These are phyloP conservation scores for Tausonia pullulans DNA, from an alignment of 1,284 basidiomycete species.

Conservation along the genomic window DNA sequence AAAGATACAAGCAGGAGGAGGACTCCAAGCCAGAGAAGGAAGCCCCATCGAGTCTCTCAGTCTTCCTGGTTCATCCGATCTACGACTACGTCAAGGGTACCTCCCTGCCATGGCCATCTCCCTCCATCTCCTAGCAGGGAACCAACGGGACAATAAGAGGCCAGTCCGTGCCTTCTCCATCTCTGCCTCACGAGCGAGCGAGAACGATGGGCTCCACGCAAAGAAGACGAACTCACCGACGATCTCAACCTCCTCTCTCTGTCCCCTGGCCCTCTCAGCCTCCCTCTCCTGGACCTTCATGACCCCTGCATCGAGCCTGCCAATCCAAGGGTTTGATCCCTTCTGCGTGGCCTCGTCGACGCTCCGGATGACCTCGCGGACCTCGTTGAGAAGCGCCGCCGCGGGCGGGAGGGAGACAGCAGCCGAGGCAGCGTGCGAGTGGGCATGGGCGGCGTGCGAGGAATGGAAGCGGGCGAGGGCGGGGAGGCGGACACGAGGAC, in stretches of 20 bases:
- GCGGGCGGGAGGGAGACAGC: not conserved
- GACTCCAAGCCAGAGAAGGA: not conserved
- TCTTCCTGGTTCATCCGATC: too few relatives aligned
- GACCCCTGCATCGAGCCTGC: not conserved
- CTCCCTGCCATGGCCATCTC: too few relatives aligned
- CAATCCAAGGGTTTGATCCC: not conserved
- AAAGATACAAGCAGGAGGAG: not conserved
- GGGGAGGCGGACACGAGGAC: too few relatives aligned
- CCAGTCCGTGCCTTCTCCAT: too few relatives aligned
- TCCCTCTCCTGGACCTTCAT: not conserved
- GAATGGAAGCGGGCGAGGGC: too few relatives aligned
- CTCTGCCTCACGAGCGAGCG: too few relatives aligned
- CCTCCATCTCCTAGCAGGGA: too few relatives aligned
- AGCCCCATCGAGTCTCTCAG: too few relatives aligned
- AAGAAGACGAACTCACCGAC: not conserved
- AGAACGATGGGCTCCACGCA: too few relatives aligned
- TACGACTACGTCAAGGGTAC: too few relatives aligned
- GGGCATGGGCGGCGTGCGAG: too few relatives aligned
- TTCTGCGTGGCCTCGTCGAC: not conserved
- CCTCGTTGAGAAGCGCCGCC: not conserved
- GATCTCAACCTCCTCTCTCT: slow-evolving; percentile 3
- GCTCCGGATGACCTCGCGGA: not conserved
- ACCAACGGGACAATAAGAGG: too few relatives aligned
- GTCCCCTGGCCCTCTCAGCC: not conserved
- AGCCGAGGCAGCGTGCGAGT: not conserved